Evolutionary conservation across 2,329 filamentous ascomycete species (phyloP).

Genomic region (Waltergamsia citrina): DNA sequence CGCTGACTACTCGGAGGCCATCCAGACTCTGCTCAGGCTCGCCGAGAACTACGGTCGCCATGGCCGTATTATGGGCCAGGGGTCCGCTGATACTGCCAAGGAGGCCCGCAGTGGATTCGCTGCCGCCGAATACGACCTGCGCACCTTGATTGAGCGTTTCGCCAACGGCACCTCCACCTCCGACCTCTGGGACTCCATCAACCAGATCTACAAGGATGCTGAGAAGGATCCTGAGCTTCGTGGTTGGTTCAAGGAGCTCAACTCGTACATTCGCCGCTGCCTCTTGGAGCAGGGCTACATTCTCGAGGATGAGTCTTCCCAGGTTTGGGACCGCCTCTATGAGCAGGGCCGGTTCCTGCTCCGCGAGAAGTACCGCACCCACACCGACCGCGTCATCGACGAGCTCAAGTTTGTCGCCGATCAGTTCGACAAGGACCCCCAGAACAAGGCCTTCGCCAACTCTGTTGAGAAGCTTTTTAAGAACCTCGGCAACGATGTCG

Average conservation of each 20-base stretch:
- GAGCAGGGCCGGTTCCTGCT: conserved; percentile 81
- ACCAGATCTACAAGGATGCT: conserved; percentile 77
- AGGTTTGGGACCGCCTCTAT: conserved; percentile 77
- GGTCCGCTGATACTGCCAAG: conserved; percentile 60
- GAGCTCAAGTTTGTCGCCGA: conserved; percentile 84
- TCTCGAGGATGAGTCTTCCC: conserved; percentile 68
- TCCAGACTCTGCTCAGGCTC: conserved; percentile 74
- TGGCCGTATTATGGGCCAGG: conserved; percentile 52
- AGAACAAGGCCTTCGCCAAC: conserved; percentile 72
- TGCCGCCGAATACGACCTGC: conserved; percentile 64
- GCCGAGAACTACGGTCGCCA: conserved; percentile 81
- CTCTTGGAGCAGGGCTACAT: conserved; percentile 88
- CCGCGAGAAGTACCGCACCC: conserved; percentile 75
- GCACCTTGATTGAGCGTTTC: conserved; percentile 86
- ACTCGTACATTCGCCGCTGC: conserved; percentile 71
- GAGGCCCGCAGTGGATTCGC: conserved; percentile 60
- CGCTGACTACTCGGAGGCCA: conserved; percentile 85
- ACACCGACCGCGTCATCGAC: conserved; percentile 79
- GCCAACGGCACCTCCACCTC: conserved; percentile 88
- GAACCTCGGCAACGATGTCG: conserved; percentile 76
- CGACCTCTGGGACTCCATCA: conserved; percentile 76
- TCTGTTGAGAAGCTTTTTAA: conserved; percentile 78
- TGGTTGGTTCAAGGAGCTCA: conserved; percentile 75
- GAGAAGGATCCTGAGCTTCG: conserved; percentile 80
- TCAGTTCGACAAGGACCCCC: conserved; percentile 81